Percentiles rank a stretch among this genome's conserved stretches.
These are phyloP conservation scores for Mycena rosella DNA, from an alignment of 768 basidiomycete genomes.

Conservation along the genomic window DNA sequence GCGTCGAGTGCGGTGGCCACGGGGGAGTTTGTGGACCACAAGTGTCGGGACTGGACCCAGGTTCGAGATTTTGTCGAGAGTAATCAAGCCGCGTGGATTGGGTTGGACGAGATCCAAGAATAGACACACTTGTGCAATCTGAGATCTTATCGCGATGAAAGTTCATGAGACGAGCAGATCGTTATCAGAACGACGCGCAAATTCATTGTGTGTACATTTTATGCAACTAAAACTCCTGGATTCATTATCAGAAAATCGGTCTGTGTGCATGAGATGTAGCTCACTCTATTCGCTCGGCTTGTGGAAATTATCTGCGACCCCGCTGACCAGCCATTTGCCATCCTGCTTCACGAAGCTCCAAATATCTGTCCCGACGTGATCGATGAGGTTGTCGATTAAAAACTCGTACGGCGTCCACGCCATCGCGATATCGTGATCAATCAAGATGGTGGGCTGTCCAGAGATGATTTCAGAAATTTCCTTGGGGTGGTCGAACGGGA, in stretches of 20 bases:
- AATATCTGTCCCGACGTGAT: conserved; percentile 35
- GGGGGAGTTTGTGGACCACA: conserved; percentile 23
- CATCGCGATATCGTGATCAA: conserved; percentile 36
- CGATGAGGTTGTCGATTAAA: conserved; percentile 18
- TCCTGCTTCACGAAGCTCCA: conserved; percentile 35
- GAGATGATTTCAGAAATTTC: conserved; percentile 25
- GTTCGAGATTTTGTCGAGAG: conserved; percentile 27
- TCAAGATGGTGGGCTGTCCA: conserved; percentile 18
- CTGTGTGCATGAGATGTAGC: not conserved
- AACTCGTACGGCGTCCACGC: conserved; percentile 39
- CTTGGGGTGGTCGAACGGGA: conserved; percentile 34
- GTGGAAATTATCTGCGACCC: conserved; percentile 30
- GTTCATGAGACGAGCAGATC: too few species aligned
- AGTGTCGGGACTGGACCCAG: conserved; percentile 31
- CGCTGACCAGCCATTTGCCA: conserved; percentile 33
- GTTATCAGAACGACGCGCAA: too few species aligned
- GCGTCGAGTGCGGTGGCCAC: conserved; percentile 16
- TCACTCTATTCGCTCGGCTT: not conserved
- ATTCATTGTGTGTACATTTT: too few species aligned
- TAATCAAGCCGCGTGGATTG: conserved; percentile 21
- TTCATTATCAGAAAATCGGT: not conserved
- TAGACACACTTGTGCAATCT: not conserved
- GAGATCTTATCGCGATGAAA: not conserved
- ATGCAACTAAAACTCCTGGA: not conserved
- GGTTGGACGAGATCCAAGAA: not conserved